These are phyloP conservation scores for Coemansia sp. DNA, from an alignment of 192 early-diverging fungal genomes.

Conservation along the genomic window DNA sequence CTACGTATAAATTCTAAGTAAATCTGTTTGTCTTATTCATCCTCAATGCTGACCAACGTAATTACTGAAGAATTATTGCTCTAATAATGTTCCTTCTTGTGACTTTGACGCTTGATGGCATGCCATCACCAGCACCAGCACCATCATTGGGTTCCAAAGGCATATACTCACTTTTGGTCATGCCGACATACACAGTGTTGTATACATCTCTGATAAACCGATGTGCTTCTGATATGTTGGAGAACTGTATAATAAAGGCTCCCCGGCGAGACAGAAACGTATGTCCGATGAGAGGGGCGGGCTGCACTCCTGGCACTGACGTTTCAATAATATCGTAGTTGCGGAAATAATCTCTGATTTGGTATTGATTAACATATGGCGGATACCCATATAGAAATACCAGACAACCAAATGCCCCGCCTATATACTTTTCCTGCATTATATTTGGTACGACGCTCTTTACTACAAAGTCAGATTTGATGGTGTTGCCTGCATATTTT, in stretches of 20 bases:
- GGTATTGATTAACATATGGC: conserved; percentile 27
- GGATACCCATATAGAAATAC: conserved; percentile 49
- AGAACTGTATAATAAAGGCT: conserved; percentile 44
- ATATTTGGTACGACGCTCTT: conserved; percentile 19
- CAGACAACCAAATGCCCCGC: conserved; percentile 27
- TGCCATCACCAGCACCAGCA: not conserved
- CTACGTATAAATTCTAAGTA: not conserved
- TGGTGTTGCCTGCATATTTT: conserved; percentile 16
- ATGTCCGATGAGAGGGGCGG: conserved; percentile 31
- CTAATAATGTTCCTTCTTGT: conserved; percentile 6
- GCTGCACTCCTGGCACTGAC: conserved; percentile 40
- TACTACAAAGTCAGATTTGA: conserved; percentile 30
- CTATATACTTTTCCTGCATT: conserved; percentile 25
- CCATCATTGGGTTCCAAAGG: no score
- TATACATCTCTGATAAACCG: conserved; percentile 45
- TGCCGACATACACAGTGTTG: conserved; percentile 18
- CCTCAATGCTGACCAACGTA: not conserved
- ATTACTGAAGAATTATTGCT: conserved; percentile 30
- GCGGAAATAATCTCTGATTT: conserved; percentile 33
- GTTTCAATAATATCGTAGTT: conserved; percentile 44
- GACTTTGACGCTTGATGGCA: not conserved
- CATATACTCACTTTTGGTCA: no score
- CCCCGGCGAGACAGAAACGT: conserved; percentile 36
- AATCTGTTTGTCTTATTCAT: not conserved
- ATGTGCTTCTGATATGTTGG: conserved; percentile 32